phyloP scores from a whole-genome alignment of 1,139 yeast species.

The Meyerozyma smithsonii region DNA sequence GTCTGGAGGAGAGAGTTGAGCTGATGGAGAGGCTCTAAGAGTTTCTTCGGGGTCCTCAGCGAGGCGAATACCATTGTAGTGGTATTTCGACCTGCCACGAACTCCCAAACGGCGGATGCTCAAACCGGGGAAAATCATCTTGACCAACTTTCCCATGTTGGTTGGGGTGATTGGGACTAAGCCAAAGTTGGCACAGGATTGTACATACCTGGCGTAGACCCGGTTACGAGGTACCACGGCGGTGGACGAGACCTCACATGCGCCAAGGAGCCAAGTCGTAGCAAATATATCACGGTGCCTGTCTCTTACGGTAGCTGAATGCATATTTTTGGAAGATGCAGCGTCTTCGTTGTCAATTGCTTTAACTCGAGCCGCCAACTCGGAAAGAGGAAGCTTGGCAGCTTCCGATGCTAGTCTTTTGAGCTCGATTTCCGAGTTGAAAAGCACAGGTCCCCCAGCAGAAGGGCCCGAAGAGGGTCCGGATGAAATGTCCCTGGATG shows the following conservation, averaged over 20 bases:
- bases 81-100: conserved; percentile 86
- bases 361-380: conserved; percentile 47
- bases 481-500: too few species aligned
- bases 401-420: conserved; percentile 44
- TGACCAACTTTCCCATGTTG: conserved; percentile 78
- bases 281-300: conserved; percentile 76
- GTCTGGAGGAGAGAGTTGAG: conserved; percentile 6
- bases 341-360: conserved; percentile 36
- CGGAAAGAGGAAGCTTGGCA: conserved; percentile 40
- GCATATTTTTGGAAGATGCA: conserved; percentile 7
- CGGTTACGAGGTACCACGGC: conserved; percentile 82
- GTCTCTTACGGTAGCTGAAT: conserved; percentile 36
- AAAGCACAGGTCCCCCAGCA: neutral
- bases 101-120: conserved; percentile 84
- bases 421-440: conserved; percentile 37
- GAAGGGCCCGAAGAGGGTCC: too few species aligned
- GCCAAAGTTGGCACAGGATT: conserved; percentile 61
- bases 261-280: conserved; percentile 70
- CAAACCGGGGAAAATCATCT: conserved; percentile 66
- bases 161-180: conserved; percentile 81
- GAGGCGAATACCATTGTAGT: conserved; percentile 79
- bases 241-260: conserved; percentile 59
- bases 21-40: conserved; percentile 4
- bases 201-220: conserved; percentile 76
- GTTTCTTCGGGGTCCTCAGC: conserved; percentile 39